Base-by-base conservation (phyloP, 176 grass and related monocot species). In the Miscanthus lutarioriparius region DNA sequence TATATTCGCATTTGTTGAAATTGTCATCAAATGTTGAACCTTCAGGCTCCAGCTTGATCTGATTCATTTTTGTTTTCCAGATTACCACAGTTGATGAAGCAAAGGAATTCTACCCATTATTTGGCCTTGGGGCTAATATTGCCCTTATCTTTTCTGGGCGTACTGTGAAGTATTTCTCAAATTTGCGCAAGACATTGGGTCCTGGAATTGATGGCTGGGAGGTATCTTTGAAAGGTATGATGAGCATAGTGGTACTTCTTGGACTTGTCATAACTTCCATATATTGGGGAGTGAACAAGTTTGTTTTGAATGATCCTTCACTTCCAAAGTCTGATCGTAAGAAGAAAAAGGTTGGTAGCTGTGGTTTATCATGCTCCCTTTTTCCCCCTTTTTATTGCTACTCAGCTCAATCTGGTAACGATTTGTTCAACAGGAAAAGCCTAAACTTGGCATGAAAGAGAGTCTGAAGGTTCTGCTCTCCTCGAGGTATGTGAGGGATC, bases 121-220 rank as follows among this genome's bases (percentile, higher is more conserved):
- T 97, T 89, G 94, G 94, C 8, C 92, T 97, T 80, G 94, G 94
- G 20, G 94, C 92, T 44, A 97, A 97, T 83, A 66, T 97, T 28
- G 91, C 94, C 22, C 91, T 97, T 32, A 92, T 94, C 85, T 94
- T 94, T 53, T 91, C 92, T 23, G 90, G 92, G 22, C 92, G 90
- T 12, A 97, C 92, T 3, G 94, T 97, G 36, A 97, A 94, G 44
- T 94, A 90, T 76, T 97, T 97, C 90, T 97, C 94, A 82, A 97
- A 97, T 83, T 58, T 97, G 72, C 76, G 94, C 12, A 90, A 92
- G 73, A 92, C 88, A 78, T 89, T 97, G 86, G 94, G 92, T 77
- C 92, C 94, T 64, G 92, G 92, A 44, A 59, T 97, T 80, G 94
- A 97, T 77, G 94, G 92, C 65, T 97, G 94, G 94, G 92, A 87